A percentile compares a stretch with the other conserved stretches of the same genome.
phyloP scores from a whole-genome alignment of 495 filamentous ascomycete species.

The Penicillium daleae region DNA sequence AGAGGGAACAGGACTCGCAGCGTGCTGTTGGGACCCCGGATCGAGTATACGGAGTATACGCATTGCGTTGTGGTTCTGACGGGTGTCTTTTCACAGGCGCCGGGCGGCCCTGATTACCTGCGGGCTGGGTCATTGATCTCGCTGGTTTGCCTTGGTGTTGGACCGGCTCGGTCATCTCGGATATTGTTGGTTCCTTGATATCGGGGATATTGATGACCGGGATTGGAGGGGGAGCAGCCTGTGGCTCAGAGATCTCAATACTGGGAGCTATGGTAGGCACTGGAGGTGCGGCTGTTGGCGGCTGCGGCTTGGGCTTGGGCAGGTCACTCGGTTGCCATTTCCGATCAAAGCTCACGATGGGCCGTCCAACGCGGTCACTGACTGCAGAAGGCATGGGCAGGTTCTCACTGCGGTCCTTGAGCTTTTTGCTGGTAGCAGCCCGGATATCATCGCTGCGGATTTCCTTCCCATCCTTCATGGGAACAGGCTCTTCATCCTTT shows the following conservation, averaged over 20 bases:
- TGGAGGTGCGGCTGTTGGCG: constrained; percentile 23
- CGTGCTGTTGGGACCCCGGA: constrained; percentile 69
- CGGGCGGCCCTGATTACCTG: constrained; percentile 22
- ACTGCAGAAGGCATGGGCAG: constrained; percentile 84
- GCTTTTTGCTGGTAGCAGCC: constrained; percentile 85
- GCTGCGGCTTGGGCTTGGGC: constrained; percentile 29
- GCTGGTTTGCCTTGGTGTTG: constrained; percentile 11
- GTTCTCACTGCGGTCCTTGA: constrained; percentile 82
- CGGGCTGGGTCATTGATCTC: constrained; percentile 33
- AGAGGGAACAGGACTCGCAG: constrained; percentile 80
- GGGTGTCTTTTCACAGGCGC: constrained; percentile 27
- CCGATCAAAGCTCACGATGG: constrained; percentile 90
- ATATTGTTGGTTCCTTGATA: constrained; percentile 47
- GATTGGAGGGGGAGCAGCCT: constrained; percentile 41
- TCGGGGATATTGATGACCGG: constrained; percentile 68
- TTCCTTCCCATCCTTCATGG: constrained; percentile 74
- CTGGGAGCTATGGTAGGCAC: constrained; percentile 47
- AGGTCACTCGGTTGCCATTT: constrained; percentile 70
- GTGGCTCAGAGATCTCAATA: constrained; percentile 53
- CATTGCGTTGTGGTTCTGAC: constrained; percentile 35
- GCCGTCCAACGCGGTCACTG: constrained; percentile 80
- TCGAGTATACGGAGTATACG: constrained; percentile 50
- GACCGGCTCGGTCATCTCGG: constrained; percentile 32
- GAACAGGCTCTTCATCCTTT: constrained; percentile 31
- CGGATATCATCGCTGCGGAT: constrained; percentile 84